Percentiles rank a stretch among this genome's conserved stretches.
These are phyloP conservation scores for Myrica gale DNA, from an alignment of 306 rosid genomes.

Conservation along the genomic window DNA sequence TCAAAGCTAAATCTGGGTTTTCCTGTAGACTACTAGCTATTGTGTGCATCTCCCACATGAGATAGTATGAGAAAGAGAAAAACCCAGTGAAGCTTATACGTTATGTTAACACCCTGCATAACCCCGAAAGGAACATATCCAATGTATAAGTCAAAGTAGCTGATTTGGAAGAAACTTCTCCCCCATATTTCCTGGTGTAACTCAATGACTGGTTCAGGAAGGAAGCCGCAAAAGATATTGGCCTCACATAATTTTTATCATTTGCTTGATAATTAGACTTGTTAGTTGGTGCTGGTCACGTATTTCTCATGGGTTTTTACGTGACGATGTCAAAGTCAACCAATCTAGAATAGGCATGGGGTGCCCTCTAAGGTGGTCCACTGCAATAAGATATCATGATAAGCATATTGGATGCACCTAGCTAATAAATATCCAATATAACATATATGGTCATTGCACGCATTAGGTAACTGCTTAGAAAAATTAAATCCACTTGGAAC, in stretches of 20 bases:
- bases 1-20: slow-evolving; percentile 5
- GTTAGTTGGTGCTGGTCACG: slow-evolving; percentile 78
- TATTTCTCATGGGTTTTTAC: slow-evolving; percentile 49
- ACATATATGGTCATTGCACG: background rate
- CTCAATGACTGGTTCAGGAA: slow-evolving; percentile 33
- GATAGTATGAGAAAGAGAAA: slow-evolving; percentile 31
- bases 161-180: slow-evolving; percentile 34
- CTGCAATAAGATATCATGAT: background rate
- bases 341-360: slow-evolving; percentile 19
- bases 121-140: slow-evolving; percentile 43
- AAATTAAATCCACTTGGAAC: too few species aligned
- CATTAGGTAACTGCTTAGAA: too few species aligned
- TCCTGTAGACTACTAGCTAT: slow-evolving; percentile 26
- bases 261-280: slow-evolving; percentile 46
- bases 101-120: slow-evolving; percentile 36
- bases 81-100: slow-evolving; percentile 25
- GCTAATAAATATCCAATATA: background rate
- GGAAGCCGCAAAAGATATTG: slow-evolving; percentile 35
- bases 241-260: slow-evolving; percentile 62
- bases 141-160: slow-evolving; percentile 26
- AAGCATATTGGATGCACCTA: background rate
- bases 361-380: slow-evolving; percentile 5
- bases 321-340: slow-evolving; percentile 40
- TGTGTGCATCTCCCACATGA: slow-evolving; percentile 47
- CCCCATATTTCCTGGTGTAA: slow-evolving; percentile 26